Percentiles rank a stretch among this genome's conserved stretches.
These are phyloP conservation scores for Cystobasidiopsis lactophilus DNA, from an alignment of 768 basidiomycete species.

Conservation along the genomic window DNA sequence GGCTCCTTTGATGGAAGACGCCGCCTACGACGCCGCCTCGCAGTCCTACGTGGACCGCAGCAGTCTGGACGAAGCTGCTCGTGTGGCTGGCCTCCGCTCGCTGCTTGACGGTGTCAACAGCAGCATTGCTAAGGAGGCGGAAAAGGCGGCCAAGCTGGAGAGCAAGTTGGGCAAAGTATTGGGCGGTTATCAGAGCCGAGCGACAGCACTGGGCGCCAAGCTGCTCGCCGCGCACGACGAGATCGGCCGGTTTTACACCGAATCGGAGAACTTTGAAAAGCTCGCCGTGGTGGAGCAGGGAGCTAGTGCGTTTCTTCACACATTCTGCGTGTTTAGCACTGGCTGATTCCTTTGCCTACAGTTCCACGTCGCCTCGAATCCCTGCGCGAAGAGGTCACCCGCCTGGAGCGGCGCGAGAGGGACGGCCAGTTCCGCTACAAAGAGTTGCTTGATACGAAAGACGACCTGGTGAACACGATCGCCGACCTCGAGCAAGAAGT, in stretches of 20 bases:
- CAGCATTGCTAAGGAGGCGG: slow-evolving; percentile 55
- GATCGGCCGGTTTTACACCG: slow-evolving; percentile 29
- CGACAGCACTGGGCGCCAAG: slow-evolving; percentile 32
- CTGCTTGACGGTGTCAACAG: slow-evolving; percentile 44
- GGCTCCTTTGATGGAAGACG: slow-evolving; percentile 29
- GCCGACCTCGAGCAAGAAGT: slow-evolving; percentile 17
- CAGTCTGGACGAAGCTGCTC: slow-evolving; percentile 36
- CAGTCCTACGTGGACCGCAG: slow-evolving; percentile 46
- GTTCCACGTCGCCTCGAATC: slow-evolving; percentile 54
- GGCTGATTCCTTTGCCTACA: neutral
- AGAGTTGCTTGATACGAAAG: slow-evolving; percentile 39
- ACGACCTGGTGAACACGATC: slow-evolving; percentile 1
- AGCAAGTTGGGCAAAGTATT: slow-evolving; percentile 70
- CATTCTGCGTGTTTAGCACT: neutral
- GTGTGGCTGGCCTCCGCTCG: slow-evolving; percentile 40
- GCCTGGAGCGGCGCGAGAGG: slow-evolving; percentile 51
- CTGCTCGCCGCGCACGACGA: slow-evolving; percentile 18
- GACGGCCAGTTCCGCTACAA: slow-evolving; percentile 60
- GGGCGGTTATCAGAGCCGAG: slow-evolving; percentile 74
- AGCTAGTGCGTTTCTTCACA: slow-evolving; percentile 21
- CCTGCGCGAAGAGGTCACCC: slow-evolving; percentile 72
- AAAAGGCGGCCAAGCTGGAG: slow-evolving; percentile 60
- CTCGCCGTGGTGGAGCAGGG: slow-evolving; percentile 50
- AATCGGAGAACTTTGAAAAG: slow-evolving; percentile 47
- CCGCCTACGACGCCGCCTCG: slow-evolving; percentile 36